phyloP scores from a whole-genome alignment of 257 asterid species.

The Handroanthus guayacan region DNA sequence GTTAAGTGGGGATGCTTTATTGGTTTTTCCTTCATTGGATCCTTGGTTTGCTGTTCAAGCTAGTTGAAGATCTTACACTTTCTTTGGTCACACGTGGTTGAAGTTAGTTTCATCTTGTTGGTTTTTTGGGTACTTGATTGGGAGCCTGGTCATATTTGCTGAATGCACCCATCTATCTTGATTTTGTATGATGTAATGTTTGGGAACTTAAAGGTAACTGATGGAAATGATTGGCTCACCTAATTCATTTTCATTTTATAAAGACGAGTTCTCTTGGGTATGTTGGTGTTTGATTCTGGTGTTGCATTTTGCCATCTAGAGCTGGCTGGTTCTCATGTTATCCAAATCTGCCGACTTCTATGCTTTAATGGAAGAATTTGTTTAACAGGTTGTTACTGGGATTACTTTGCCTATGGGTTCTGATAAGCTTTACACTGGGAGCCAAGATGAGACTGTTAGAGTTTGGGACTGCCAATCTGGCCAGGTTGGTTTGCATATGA shows the following conservation, averaged over 20 bases:
- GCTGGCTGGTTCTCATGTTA: constrained; percentile 9
- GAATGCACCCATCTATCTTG: constrained; percentile 24
- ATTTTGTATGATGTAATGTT: constrained; percentile 23
- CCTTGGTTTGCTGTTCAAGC: constrained; percentile 25
- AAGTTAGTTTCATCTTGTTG: not conserved
- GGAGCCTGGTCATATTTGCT: constrained; percentile 3
- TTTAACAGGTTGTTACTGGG: constrained; percentile 86
- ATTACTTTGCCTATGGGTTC: constrained; percentile 87
- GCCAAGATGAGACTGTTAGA: constrained; percentile 90
- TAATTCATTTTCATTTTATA: constrained; percentile 14
- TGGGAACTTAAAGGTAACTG: not conserved
- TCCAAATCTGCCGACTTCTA: not conserved
- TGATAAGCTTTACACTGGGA: constrained; percentile 90
- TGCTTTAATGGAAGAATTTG: constrained; percentile 14
- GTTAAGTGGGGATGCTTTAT: constrained; percentile 19
- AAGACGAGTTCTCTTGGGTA: constrained; percentile 18
- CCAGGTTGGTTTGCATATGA: constrained; percentile 59
- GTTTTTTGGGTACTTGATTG: constrained; percentile 10
- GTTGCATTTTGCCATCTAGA: constrained; percentile 14
- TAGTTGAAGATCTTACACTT: constrained; percentile 14
- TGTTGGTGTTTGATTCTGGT: constrained; percentile 4
- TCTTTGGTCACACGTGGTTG: constrained; percentile 1
- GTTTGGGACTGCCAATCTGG: constrained; percentile 99
- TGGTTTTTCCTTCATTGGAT: not conserved
- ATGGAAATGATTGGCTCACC: not conserved